These are phyloP conservation scores for Neofusicoccum umdonicola DNA, from an alignment of 2,329 filamentous ascomycete species.

Conservation along the genomic window DNA sequence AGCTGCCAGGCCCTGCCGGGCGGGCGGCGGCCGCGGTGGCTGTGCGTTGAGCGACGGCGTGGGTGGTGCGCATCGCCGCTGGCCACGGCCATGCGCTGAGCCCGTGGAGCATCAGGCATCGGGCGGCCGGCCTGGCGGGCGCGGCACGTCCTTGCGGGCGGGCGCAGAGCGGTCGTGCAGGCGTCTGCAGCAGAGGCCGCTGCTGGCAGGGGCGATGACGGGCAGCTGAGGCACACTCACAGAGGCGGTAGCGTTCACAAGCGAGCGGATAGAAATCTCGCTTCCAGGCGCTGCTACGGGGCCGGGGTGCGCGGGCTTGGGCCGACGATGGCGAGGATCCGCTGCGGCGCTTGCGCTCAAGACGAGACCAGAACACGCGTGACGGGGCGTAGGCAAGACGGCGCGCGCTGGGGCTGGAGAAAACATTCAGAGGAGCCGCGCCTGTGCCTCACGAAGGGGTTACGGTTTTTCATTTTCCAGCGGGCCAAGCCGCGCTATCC, in stretches of 20 bases:
- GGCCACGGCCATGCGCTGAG: not conserved
- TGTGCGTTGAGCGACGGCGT: conserved; percentile 7
- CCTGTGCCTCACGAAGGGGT: conserved; percentile 11
- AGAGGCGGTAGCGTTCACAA: not conserved
- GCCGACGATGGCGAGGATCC: not conserved
- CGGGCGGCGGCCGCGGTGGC: conserved; percentile 4
- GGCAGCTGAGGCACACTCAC: conserved; percentile 13
- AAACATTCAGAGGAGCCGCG: conserved; percentile 1
- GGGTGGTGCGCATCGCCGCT: conserved; percentile 6
- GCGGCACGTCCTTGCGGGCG: not conserved
- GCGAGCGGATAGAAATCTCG: not conserved
- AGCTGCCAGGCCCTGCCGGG: not conserved
- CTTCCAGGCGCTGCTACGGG: not conserved
- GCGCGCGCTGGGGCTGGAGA: conserved; percentile 7
- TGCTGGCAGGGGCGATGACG: conserved; percentile 6
- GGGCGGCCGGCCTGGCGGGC: not conserved
- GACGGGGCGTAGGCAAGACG: not conserved
- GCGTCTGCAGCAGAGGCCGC: not conserved
- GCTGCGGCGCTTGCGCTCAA: conserved; percentile 9
- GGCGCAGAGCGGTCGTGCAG: not conserved
- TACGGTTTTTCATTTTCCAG: not conserved
- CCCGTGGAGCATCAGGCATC: not conserved
- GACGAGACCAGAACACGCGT: not conserved
- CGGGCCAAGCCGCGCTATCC: not conserved
- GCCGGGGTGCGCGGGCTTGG: not conserved